Evolutionary conservation across 2,329 filamentous ascomycete genomes (phyloP).

Genomic region (Colletotrichum sp.): DNA sequence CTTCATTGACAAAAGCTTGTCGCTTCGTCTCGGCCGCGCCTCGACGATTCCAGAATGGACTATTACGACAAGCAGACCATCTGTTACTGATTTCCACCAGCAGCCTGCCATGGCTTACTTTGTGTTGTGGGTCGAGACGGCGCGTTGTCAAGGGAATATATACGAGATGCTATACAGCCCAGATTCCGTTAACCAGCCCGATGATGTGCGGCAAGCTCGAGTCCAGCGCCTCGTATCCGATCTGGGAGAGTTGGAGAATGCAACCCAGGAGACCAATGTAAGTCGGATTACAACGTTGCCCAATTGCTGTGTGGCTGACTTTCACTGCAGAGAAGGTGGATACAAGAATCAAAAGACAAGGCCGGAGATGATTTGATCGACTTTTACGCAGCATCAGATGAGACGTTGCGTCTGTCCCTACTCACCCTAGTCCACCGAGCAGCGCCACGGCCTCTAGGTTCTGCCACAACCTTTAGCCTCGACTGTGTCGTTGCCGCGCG

Average conservation of each 20-base stretch:
- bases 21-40: constrained; percentile 57
- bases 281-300: no score
- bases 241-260: constrained; percentile 32
- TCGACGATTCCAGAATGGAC: constrained; percentile 64
- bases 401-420: constrained; percentile 45
- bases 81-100: background rate
- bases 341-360: background rate
- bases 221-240: constrained; percentile 35
- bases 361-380: constrained; percentile 32
- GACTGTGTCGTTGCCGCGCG: constrained; percentile 48
- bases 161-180: constrained; percentile 60
- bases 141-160: constrained; percentile 59
- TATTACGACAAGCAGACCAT: constrained; percentile 41
- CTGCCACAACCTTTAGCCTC: constrained; percentile 40
- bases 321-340: background rate
- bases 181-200: constrained; percentile 39
- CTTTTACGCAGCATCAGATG: constrained; percentile 41
- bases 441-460: constrained; percentile 31
- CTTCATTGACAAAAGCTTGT: constrained; percentile 60
- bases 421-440: constrained; percentile 50
- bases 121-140: constrained; percentile 53
- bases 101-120: constrained; percentile 39
- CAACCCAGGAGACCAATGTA: constrained; percentile 21
- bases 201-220: constrained; percentile 35
- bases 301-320: no score